Conservation (phyloP, 2,329 filamentous ascomycete genomes). For the Cylindrodendrum hubeiense region DNA sequence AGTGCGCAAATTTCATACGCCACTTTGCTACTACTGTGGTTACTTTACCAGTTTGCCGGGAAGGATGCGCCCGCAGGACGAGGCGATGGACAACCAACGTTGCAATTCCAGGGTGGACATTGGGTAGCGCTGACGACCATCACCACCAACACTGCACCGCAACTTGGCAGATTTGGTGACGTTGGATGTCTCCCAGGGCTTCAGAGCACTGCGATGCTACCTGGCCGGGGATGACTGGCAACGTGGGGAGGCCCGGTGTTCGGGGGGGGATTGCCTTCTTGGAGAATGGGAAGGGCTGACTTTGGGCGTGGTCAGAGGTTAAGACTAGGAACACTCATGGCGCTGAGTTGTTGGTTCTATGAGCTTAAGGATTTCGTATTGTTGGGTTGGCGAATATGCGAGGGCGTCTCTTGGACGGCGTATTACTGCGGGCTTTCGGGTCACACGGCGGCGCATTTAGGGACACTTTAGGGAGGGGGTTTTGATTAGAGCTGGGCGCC, state of each 20-base stretch:
- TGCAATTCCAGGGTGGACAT: not conserved
- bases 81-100: constrained; percentile 6
- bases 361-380: constrained; percentile 29
- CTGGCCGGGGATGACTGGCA: not conserved
- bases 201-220: too few species aligned
- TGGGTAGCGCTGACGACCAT: not conserved
- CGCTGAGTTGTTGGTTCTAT: constrained; percentile 28
- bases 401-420: constrained; percentile 21
- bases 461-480: not conserved
- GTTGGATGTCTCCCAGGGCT: too few species aligned
- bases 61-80: constrained; percentile 10
- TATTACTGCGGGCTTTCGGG: constrained; percentile 30
- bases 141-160: constrained; percentile 15
- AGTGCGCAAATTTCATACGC: constrained; percentile 22
- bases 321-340: constrained; percentile 24
- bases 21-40: constrained; percentile 25
- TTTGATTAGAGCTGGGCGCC: not conserved
- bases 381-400: constrained; percentile 27
- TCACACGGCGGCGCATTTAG: constrained; percentile 30
- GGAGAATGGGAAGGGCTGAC: constrained; percentile 4
- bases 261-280: not conserved
- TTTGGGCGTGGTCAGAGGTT: constrained; percentile 19
- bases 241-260: not conserved
- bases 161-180: not conserved
- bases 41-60: not conserved